phyloP scores from a whole-genome alignment of 2,329 filamentous ascomycete genomes.

The Calycina herbarum region DNA sequence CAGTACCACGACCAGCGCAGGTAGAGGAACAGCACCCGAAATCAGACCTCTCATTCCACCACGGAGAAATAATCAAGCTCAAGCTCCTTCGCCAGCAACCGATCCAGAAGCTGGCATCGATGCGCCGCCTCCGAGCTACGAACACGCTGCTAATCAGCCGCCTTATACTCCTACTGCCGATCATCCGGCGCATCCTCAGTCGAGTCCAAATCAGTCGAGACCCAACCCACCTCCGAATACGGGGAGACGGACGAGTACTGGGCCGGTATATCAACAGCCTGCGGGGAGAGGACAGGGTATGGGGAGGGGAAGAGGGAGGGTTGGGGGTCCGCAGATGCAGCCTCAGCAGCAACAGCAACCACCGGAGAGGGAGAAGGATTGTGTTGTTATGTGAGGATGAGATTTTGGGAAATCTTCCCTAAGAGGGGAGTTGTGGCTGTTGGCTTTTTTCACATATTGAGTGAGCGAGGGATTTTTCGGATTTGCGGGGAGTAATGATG shows the following conservation, averaged over 20 bases:
- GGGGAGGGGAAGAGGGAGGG: neutral
- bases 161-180: conserved; percentile 52
- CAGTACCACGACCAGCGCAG: neutral
- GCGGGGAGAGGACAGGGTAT: neutral
- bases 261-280: conserved; percentile 16
- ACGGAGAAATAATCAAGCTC: conserved; percentile 35
- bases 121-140: conserved; percentile 63
- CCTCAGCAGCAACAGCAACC: neutral
- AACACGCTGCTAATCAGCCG: conserved; percentile 59
- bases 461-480: too few species aligned
- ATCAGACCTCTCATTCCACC: conserved; percentile 48
- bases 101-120: conserved; percentile 46
- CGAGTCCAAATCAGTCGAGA: conserved; percentile 16
- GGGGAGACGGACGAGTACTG: conserved; percentile 28
- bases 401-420: too few species aligned
- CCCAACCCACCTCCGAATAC: neutral
- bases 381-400: conserved; percentile 30
- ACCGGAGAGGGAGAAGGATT: conserved; percentile 29
- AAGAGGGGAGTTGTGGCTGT: too few species aligned
- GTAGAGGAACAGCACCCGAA: conserved; percentile 29
- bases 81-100: neutral
- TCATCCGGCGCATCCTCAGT: conserved; percentile 44
- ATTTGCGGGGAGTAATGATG: too few species aligned
- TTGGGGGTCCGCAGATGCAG: neutral
- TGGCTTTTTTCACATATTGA: too few species aligned